Evolutionary conservation across 768 basidiomycete genomes (phyloP).

Genomic region (Amanita rubescens): DNA sequence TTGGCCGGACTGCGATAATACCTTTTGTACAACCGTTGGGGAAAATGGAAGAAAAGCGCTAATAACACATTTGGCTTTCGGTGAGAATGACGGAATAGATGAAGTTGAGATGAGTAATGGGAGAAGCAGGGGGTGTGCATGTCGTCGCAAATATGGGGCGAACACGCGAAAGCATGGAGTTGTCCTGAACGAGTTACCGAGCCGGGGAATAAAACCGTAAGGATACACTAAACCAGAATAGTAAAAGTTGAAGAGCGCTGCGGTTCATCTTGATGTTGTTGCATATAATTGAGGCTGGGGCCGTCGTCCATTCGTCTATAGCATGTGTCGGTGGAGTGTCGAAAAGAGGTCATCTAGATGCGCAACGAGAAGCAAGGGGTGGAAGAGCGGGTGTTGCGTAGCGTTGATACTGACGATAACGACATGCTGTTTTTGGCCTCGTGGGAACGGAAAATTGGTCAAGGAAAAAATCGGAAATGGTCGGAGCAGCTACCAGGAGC

Average conservation of each 20-base stretch:
- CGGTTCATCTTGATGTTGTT: not conserved
- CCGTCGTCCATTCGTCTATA: slow-evolving; percentile 2
- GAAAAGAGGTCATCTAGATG: not conserved
- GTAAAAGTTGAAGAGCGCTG: slow-evolving; percentile 1
- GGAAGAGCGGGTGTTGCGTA: not conserved
- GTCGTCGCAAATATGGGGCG: not conserved
- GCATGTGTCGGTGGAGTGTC: not conserved
- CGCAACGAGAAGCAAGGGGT: not conserved
- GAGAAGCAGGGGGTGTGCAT: not conserved
- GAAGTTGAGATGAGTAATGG: slow-evolving; percentile 5
- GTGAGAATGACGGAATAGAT: slow-evolving; percentile 6
- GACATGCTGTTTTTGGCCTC: not conserved
- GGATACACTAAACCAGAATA: slow-evolving; percentile 6
- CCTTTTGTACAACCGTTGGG: slow-evolving; percentile 7
- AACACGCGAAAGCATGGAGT: not conserved
- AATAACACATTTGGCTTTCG: slow-evolving; percentile 8
- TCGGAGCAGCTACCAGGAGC: not conserved
- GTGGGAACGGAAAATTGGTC: not conserved
- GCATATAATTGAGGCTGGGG: not conserved
- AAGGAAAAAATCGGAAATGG: not conserved
- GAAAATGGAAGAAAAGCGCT: not conserved
- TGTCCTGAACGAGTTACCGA: slow-evolving; percentile 6
- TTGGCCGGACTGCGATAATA: slow-evolving; percentile 5
- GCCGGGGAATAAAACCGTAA: slow-evolving; percentile 7
- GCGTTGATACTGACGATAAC: not conserved